These are phyloP conservation scores for Sclerotinia minor DNA, from an alignment of 2,329 filamentous ascomycete genomes.

Conservation along the genomic window DNA sequence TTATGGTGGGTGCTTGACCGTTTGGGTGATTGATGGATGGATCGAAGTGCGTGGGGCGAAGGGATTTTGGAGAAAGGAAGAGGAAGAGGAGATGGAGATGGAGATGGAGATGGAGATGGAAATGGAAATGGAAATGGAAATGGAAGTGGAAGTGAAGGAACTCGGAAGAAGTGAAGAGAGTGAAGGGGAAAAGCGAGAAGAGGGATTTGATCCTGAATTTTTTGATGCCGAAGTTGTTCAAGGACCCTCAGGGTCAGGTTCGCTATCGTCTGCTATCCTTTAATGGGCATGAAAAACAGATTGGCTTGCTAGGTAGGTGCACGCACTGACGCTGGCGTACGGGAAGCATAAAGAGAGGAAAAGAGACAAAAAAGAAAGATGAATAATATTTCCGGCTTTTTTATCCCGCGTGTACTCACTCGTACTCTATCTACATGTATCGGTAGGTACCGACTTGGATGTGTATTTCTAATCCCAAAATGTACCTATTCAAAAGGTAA, in stretches of 20 bases:
- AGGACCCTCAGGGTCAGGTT: background rate
- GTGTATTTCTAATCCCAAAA: background rate
- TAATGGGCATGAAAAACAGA: conserved; percentile 3
- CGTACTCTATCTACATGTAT: no score
- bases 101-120: background rate
- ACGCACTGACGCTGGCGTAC: background rate
- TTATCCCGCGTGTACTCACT: no score
- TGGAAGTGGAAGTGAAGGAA: no score
- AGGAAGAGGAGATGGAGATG: background rate
- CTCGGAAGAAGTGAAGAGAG: background rate
- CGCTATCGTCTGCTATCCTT: background rate
- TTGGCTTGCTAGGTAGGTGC: background rate
- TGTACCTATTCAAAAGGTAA: background rate
- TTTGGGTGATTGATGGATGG: background rate
- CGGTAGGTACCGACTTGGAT: background rate
- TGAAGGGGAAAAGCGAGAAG: background rate
- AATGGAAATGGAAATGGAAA: background rate
- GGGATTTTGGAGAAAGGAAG: background rate
- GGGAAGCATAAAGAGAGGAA: background rate
- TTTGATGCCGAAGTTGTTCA: background rate
- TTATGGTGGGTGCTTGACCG: background rate
- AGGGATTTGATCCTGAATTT: background rate
- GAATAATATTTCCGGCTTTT: background rate
- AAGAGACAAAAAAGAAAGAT: background rate
- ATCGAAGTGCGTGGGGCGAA: no score